A percentile compares a stretch with the other conserved stretches of the same genome.
Conservation (phyloP, 2,329 filamentous ascomycete genomes). For the Cordyceps militaris region DNA sequence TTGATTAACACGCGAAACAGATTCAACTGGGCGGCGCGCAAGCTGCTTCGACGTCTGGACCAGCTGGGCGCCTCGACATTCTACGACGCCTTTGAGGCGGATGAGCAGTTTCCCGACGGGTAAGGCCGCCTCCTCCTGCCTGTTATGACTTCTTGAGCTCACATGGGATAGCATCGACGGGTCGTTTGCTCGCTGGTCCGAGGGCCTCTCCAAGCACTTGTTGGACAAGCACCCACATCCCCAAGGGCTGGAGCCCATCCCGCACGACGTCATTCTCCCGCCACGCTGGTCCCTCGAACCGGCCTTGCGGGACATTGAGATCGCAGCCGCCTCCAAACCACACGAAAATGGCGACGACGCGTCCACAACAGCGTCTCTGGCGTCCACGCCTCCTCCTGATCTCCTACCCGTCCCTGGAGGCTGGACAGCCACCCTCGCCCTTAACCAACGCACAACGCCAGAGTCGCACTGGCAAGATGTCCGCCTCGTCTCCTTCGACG, state of each 20-base stretch:
- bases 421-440: slow-evolving; percentile 49
- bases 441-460: slow-evolving; percentile 71
- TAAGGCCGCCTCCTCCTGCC: slow-evolving; percentile 34
- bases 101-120: slow-evolving; percentile 92
- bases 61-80: slow-evolving; percentile 77
- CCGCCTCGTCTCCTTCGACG: slow-evolving; percentile 61
- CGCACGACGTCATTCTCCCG: slow-evolving; percentile 65
- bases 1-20: slow-evolving; percentile 33
- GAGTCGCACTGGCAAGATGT: slow-evolving; percentile 87
- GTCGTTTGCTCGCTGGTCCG: slow-evolving; percentile 70
- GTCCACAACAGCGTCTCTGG: slow-evolving; percentile 1
- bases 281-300: slow-evolving; percentile 52
- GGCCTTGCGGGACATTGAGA: slow-evolving; percentile 16
- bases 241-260: slow-evolving; percentile 59
- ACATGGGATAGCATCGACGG: slow-evolving; percentile 60
- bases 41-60: slow-evolving; percentile 74
- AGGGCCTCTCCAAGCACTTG: slow-evolving; percentile 59
- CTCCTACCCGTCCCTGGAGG: slow-evolving; percentile 51
- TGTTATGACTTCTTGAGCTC: not conserved
- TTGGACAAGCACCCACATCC: slow-evolving; percentile 63
- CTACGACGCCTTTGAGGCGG: slow-evolving; percentile 74
- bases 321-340: not conserved
- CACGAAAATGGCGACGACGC: slow-evolving; percentile 13
- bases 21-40: slow-evolving; percentile 89
- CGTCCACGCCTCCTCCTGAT: slow-evolving; percentile 23